Conservation (phyloP, 495 filamentous ascomycete species). For the Xylaria flabelliformis region DNA sequence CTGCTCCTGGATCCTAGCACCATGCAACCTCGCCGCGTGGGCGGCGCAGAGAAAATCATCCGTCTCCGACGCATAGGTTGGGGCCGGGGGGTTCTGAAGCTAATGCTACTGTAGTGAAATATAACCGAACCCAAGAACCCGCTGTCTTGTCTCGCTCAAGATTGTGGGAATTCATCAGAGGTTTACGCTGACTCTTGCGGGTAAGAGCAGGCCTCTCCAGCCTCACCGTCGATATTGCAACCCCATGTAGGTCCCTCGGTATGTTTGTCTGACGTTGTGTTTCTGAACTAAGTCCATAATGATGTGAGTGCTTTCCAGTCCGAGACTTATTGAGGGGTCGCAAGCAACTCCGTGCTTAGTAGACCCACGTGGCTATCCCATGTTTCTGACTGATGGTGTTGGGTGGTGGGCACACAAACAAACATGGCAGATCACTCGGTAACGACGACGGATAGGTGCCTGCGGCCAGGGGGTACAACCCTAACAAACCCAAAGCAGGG, state of each 20-base stretch:
- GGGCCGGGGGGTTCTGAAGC: neutral
- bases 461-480: slow-evolving; percentile 3
- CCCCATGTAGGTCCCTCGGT: slow-evolving; percentile 13
- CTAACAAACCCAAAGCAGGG: neutral
- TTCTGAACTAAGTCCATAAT: neutral
- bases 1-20: slow-evolving; percentile 14
- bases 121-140: neutral
- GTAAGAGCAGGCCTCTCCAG: neutral
- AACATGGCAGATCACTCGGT: slow-evolving; percentile 9
- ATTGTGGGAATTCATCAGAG: neutral
- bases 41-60: slow-evolving; percentile 23
- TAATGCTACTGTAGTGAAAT: slow-evolving; percentile 2
- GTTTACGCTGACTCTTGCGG: slow-evolving; percentile 9
- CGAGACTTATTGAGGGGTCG: slow-evolving; percentile 1
- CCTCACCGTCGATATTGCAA: slow-evolving; percentile 29
- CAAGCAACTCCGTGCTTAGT: slow-evolving; percentile 5
- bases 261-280: slow-evolving; percentile 2
- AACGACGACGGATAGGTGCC: slow-evolving; percentile 7
- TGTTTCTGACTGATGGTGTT: neutral
- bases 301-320: slow-evolving; percentile 3
- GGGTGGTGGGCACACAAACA: neutral
- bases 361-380: slow-evolving; percentile 26
- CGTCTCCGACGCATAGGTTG: slow-evolving; percentile 22
- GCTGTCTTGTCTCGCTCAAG: neutral
- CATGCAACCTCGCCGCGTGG: slow-evolving; percentile 31